Evolutionary conservation across 2,329 filamentous ascomycete species (phyloP).

Genomic region (Aspergillus latus): DNA sequence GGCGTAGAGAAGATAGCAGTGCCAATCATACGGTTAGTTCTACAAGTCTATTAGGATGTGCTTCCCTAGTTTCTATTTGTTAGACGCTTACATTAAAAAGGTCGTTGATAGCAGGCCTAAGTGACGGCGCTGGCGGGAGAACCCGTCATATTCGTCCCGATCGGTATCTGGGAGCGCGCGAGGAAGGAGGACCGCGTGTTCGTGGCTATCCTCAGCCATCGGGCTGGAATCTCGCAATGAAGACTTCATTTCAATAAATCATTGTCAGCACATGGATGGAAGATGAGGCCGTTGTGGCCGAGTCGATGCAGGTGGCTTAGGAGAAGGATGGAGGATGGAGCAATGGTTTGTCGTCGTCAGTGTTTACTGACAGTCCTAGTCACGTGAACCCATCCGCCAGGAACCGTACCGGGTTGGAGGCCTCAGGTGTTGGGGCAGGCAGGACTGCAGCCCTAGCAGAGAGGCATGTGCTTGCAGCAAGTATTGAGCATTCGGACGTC

Average conservation of each 20-base stretch:
- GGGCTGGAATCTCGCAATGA: neutral
- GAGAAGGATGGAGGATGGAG: no score
- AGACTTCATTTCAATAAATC: neutral
- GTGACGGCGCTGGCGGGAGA: conserved; percentile 6
- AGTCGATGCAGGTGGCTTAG: no score
- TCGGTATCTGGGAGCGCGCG: neutral
- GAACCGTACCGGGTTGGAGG: no score
- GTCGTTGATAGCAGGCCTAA: conserved; percentile 8
- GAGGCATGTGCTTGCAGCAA: no score
- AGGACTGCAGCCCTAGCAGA: no score
- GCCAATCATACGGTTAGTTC: conserved; percentile 15
- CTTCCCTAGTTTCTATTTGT: neutral
- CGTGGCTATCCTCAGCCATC: neutral
- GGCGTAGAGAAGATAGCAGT: conserved; percentile 57
- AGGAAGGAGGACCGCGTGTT: conserved; percentile 7
- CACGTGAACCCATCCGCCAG: no score
- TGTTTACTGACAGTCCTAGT: no score
- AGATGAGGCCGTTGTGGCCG: no score
- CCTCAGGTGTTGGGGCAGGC: no score
- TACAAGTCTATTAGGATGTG: neutral
- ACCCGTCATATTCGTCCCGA: neutral
- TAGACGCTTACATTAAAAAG: conserved; percentile 9
- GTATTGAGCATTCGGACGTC: no score
- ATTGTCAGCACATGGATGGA: no score
- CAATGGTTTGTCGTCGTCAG: no score